Evolutionary conservation across 106 monocot genomes (phyloP).

Genomic region (Amphibolis antarctica): DNA sequence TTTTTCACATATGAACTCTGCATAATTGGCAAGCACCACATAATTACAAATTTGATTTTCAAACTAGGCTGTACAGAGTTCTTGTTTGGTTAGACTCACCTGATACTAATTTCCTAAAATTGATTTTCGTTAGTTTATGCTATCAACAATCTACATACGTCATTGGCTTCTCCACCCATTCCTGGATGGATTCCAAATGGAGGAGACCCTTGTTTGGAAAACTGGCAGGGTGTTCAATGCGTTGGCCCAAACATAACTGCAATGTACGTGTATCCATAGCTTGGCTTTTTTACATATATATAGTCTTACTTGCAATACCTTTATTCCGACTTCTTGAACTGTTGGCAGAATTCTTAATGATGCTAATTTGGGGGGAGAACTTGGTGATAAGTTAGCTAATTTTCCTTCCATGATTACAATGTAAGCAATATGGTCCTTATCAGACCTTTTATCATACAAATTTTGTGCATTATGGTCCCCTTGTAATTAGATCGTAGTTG

Average conservation of each 20-base stretch:
- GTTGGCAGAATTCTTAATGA: slow-evolving; percentile 53
- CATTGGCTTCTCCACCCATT: slow-evolving; percentile 71
- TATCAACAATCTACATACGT: slow-evolving; percentile 71
- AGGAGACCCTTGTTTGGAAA: slow-evolving; percentile 75
- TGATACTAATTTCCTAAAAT: neutral
- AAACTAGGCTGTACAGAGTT: too few species aligned
- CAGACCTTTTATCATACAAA: neutral
- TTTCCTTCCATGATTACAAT: slow-evolving; percentile 71
- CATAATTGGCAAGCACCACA: too few species aligned
- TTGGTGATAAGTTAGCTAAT: slow-evolving; percentile 59
- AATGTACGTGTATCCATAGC: slow-evolving; percentile 40
- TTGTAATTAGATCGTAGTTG: neutral
- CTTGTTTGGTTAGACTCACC: neutral
- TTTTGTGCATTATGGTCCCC: neutral
- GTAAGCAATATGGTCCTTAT: slow-evolving; percentile 27
- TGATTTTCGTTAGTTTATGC: slow-evolving; percentile 50
- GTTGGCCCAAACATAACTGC: slow-evolving; percentile 62
- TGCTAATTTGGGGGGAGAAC: slow-evolving; percentile 81
- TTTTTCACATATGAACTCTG: too few species aligned
- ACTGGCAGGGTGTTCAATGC: slow-evolving; percentile 90
- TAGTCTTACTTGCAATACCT: neutral
- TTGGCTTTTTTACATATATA: neutral
- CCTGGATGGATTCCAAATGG: slow-evolving; percentile 85
- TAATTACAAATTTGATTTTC: too few species aligned
- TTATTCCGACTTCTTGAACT: neutral